phyloP scores from a whole-genome alignment of 192 early-diverging fungal genomes.

The Coemansia sp. region DNA sequence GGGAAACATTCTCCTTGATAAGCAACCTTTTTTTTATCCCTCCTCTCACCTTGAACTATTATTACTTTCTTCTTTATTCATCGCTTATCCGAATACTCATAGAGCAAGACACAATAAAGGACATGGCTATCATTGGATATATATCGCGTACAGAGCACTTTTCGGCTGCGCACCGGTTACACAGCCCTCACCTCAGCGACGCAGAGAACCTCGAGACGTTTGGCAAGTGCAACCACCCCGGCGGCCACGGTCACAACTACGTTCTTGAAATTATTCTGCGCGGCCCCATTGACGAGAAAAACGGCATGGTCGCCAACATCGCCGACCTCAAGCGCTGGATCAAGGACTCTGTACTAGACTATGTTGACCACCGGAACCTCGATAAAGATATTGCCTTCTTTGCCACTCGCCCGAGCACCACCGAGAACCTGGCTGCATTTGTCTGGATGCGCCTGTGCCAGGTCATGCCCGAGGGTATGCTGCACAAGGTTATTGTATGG shows the following conservation, averaged over 20 bases:
- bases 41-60: background rate
- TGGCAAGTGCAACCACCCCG: constrained; percentile 86
- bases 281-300: constrained; percentile 63
- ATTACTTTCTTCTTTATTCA: background rate
- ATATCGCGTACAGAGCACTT: constrained; percentile 77
- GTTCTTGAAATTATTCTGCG: constrained; percentile 48
- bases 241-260: constrained; percentile 93
- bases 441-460: constrained; percentile 64
- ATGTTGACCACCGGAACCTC: constrained; percentile 85
- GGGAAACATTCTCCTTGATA: background rate
- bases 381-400: constrained; percentile 85
- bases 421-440: constrained; percentile 87
- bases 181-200: constrained; percentile 68
- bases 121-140: constrained; percentile 54
- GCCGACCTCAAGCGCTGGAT: constrained; percentile 78
- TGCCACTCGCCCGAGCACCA: constrained; percentile 64
- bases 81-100: background rate
- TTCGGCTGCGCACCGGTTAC: constrained; percentile 87
- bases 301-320: constrained; percentile 89
- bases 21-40: background rate
- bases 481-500: constrained; percentile 39
- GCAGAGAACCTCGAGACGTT: constrained; percentile 73
- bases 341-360: constrained; percentile 67
- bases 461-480: constrained; percentile 32
- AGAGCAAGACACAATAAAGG: background rate